phyloP scores from a whole-genome alignment of 352 stramenopile species.

The Phytophthora vignae region DNA sequence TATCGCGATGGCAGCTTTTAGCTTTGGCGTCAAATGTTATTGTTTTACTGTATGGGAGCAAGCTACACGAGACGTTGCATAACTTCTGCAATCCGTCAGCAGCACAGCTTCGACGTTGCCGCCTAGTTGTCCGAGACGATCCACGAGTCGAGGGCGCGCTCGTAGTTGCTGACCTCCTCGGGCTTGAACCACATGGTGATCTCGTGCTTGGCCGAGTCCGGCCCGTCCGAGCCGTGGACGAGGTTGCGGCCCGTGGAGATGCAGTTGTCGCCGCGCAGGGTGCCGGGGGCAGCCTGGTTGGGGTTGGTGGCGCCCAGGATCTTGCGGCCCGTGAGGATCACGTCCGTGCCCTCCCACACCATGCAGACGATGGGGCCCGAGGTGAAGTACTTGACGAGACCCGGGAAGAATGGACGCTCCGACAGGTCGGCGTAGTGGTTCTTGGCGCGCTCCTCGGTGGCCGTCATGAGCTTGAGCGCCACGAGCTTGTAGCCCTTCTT shows the following conservation, averaged over 20 bases:
- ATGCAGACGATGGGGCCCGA: constrained; percentile 97
- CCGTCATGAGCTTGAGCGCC: constrained; percentile 95
- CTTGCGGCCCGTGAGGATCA: constrained; percentile 95
- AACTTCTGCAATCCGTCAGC: neutral
- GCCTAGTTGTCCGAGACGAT: constrained; percentile 92
- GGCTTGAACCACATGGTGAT: constrained; percentile 95
- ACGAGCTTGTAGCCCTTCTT: constrained; percentile 97
- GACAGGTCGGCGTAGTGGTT: constrained; percentile 95
- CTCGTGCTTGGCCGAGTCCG: constrained; percentile 93
- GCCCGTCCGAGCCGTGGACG: constrained; percentile 93
- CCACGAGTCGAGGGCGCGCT: constrained; percentile 86
- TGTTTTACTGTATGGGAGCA: constrained; percentile 38
- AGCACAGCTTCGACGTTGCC: neutral
- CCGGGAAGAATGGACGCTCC: constrained; percentile 93
- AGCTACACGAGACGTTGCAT: neutral
- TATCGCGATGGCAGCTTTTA: neutral
- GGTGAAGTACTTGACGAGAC: constrained; percentile 92
- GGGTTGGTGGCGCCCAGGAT: constrained; percentile 97
- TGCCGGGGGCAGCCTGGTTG: constrained; percentile 93
- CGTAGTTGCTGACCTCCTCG: constrained; percentile 93
- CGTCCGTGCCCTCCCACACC: constrained; percentile 94
- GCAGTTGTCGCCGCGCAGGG: constrained; percentile 95
- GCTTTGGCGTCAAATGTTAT: constrained; percentile 11
- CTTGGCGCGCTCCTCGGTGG: constrained; percentile 90
- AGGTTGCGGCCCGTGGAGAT: constrained; percentile 94